These are phyloP conservation scores for Penicillium sp. DNA, from an alignment of 2,329 filamentous ascomycete species.

Conservation along the genomic window DNA sequence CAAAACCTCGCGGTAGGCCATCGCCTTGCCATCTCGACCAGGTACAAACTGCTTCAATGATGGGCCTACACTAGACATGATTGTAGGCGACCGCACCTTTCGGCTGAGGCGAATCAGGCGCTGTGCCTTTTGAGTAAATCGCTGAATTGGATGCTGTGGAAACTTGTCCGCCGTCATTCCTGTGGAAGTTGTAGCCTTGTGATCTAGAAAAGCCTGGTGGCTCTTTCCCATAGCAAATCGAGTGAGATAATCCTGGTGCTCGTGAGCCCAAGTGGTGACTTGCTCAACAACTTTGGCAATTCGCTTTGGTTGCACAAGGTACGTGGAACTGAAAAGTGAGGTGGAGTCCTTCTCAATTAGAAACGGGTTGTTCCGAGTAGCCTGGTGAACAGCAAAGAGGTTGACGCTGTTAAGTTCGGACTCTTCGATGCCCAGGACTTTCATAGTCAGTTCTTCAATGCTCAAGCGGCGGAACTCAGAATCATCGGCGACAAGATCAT, in stretches of 20 bases:
- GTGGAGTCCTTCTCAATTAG: slow-evolving; percentile 35
- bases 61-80: slow-evolving; percentile 43
- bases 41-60: slow-evolving; percentile 32
- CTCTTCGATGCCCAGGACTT: slow-evolving; percentile 32
- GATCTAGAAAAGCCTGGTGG: slow-evolving; percentile 25
- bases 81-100: slow-evolving; percentile 43
- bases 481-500: slow-evolving; percentile 41
- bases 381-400: slow-evolving; percentile 38
- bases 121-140: slow-evolving; percentile 48
- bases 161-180: not conserved
- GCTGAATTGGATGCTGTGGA: slow-evolving; percentile 31
- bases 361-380: slow-evolving; percentile 33
- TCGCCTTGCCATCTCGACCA: slow-evolving; percentile 27
- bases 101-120: slow-evolving; percentile 44
- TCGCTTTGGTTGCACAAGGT: slow-evolving; percentile 53
- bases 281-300: slow-evolving; percentile 50
- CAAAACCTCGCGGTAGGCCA: slow-evolving; percentile 32
- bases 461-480: slow-evolving; percentile 33
- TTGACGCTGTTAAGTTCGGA: slow-evolving; percentile 32
- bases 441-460: slow-evolving; percentile 39
- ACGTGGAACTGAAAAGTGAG: slow-evolving; percentile 39
- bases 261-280: slow-evolving; percentile 58
- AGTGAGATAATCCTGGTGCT: slow-evolving; percentile 45
- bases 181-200: slow-evolving; percentile 14
- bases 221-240: slow-evolving; percentile 28